Base-by-base conservation (phyloP, 2,329 filamentous ascomycete species). In the Aspergillus brunneoviolaceus region DNA sequence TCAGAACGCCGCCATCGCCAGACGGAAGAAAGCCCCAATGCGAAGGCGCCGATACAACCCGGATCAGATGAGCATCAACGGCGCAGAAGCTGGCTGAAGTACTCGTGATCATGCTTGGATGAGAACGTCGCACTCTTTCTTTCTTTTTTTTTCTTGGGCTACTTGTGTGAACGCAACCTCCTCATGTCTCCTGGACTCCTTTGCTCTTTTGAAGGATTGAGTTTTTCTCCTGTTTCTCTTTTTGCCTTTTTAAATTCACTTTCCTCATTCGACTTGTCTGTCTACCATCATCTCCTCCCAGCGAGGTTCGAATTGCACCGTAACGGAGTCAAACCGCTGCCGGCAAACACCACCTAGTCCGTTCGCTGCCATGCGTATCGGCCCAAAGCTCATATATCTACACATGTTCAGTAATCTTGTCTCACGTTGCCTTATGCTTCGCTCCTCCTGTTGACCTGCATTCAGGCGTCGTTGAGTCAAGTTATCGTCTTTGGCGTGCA, bases 1-100 rank as follows among this genome's bases (percentile, higher is more conserved):
- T 52, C 72, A 77, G 64, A 74, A 76, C 63, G 71, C 74, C 42
- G 75, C 71, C 16, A 76, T 77, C 57, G 73, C 72, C 49, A 77
- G 70, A 61, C 72, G 74, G 67, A 78, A 77, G 68, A 80, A 76
- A 66, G 77, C 76, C 4, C 75, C 76, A 10, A 77, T 79, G 70
- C 74, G 76, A 51, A 72, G 74, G 63, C 73, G 76, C 58, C 73
- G 75, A 60, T 69, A 64, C 49, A 70, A 68, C 48, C 60, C 71
- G 21, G 72, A 76, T 50, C 68, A 71, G 55, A 75, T 70, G 71
- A 72, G 66, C 53, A 71, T 70, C 54, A 76, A 75, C 60, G 74
- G 69, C 60, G 68, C 67, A 12, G 66, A 72, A 57, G 68, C 57
- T 16, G 55, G 51, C 59, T 63, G 59, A 55, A 55, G 29, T 21